Conservation (phyloP, 176 grass and related monocot genomes). For the Juncus effusus region DNA sequence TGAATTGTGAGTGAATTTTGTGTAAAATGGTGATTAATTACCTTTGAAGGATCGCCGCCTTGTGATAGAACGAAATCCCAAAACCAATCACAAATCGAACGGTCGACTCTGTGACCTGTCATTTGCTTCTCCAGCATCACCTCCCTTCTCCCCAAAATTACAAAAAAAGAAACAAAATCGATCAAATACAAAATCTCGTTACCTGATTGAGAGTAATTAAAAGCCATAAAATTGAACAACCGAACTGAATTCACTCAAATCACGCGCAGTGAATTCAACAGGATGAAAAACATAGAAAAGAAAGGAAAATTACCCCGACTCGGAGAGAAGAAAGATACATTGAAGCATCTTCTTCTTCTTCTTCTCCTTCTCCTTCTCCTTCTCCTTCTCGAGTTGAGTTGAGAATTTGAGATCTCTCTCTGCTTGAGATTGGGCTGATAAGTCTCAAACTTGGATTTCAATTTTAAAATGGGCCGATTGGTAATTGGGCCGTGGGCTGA, state of each 20-base stretch:
- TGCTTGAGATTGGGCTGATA: too few relatives aligned
- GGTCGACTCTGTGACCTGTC: conserved; percentile 74
- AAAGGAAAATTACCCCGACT: conserved; percentile 51
- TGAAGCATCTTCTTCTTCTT: conserved; percentile 44
- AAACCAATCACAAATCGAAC: conserved; percentile 85
- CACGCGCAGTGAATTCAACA: too few relatives aligned
- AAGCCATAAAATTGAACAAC: background rate
- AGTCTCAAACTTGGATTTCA: too few relatives aligned
- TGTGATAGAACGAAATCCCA: conserved; percentile 70
- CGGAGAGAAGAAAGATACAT: conserved; percentile 81
- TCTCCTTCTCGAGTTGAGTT: too few relatives aligned
- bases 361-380: too few relatives aligned
- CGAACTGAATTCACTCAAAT: too few relatives aligned
- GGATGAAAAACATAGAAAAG: background rate
- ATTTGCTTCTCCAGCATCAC: conserved; percentile 98
- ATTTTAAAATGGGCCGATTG: too few relatives aligned
- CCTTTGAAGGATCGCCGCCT: conserved; percentile 68
- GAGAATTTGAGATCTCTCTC: too few relatives aligned
- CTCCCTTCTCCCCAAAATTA: conserved; percentile 43
- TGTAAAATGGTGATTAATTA: conserved; percentile 13
- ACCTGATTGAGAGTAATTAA: too few relatives aligned
- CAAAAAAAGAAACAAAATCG: background rate
- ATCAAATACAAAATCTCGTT: background rate
- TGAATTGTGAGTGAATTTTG: background rate
- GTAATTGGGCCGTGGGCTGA: too few relatives aligned